phyloP scores from a whole-genome alignment of 139 green algal genomes.

The Yamagishiella unicocca region DNA sequence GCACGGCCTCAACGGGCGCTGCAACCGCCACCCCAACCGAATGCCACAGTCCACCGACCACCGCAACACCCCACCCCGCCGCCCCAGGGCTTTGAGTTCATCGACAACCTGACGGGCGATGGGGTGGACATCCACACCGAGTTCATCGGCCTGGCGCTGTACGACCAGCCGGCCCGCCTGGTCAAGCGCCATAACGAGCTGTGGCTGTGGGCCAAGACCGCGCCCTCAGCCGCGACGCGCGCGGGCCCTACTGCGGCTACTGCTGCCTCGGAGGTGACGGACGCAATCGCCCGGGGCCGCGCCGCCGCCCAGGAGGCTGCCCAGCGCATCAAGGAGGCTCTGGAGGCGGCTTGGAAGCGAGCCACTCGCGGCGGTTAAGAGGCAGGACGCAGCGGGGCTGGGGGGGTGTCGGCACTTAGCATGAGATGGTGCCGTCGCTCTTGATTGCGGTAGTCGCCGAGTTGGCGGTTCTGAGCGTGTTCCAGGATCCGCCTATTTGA shows the following conservation, averaged over 20 bases:
- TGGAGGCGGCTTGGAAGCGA: background rate
- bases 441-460: too few relatives aligned
- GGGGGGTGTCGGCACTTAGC: too few relatives aligned
- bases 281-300: background rate
- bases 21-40: too few relatives aligned
- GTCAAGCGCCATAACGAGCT: slow-evolving; percentile 48
- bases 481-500: too few relatives aligned
- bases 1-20: too few relatives aligned
- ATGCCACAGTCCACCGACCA: background rate
- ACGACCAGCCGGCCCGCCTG: slow-evolving; percentile 43
- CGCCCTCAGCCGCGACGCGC: background rate
- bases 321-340: background rate
- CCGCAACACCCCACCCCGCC: background rate
- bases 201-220: slow-evolving; percentile 39
- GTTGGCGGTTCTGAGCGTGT: too few relatives aligned
- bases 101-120: slow-evolving; percentile 41
- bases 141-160: slow-evolving; percentile 42
- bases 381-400: too few relatives aligned
- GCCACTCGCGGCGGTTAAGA: background rate
- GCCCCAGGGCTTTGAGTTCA: slow-evolving; percentile 36
- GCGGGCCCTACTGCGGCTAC: background rate
- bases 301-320: background rate
- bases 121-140: background rate
- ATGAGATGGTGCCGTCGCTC: too few relatives aligned
- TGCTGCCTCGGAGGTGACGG: background rate